Conservation (phyloP, 2,329 filamentous ascomycete genomes). For the Neocucurbitaria cava region DNA sequence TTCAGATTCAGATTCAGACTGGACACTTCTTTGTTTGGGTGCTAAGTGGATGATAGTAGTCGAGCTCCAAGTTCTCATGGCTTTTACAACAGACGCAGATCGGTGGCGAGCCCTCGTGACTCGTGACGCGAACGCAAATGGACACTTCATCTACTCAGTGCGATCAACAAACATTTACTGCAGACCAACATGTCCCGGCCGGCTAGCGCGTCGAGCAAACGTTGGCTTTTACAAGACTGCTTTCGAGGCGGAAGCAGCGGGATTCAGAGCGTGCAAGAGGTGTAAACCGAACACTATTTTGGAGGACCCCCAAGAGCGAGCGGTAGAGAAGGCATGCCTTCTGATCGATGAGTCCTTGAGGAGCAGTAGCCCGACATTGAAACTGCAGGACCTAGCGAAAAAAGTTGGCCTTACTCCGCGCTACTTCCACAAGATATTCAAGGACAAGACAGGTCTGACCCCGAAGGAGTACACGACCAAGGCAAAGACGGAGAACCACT, state of each 20-base stretch:
- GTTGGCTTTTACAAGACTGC: slow-evolving; percentile 62
- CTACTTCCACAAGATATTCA: slow-evolving; percentile 67
- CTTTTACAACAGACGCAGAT: slow-evolving; percentile 39
- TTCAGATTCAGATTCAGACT: background rate
- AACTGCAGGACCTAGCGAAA: slow-evolving; percentile 58
- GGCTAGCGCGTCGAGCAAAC: slow-evolving; percentile 65
- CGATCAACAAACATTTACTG: slow-evolving; percentile 66
- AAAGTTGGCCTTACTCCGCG: slow-evolving; percentile 62
- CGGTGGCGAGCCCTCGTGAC: slow-evolving; percentile 53
- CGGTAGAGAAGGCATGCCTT: slow-evolving; percentile 50
- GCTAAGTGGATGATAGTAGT: background rate
- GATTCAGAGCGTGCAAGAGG: slow-evolving; percentile 65
- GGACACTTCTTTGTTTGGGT: too few relatives aligned
- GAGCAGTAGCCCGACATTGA: slow-evolving; percentile 33
- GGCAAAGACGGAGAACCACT: slow-evolving; percentile 16
- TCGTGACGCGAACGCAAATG: slow-evolving; percentile 53
- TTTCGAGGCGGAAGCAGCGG: slow-evolving; percentile 55
- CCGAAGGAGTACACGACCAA: slow-evolving; percentile 55
- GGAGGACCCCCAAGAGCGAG: slow-evolving; percentile 54
- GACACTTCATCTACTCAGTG: slow-evolving; percentile 63
- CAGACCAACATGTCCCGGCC: slow-evolving; percentile 65
- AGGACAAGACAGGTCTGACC: slow-evolving; percentile 61
- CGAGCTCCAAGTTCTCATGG: slow-evolving; percentile 19
- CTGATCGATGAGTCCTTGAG: slow-evolving; percentile 35
- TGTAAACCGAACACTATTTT: slow-evolving; percentile 57